Conservation (phyloP, 202 grass and related monocot species). For the Digitaria exilis region DNA sequence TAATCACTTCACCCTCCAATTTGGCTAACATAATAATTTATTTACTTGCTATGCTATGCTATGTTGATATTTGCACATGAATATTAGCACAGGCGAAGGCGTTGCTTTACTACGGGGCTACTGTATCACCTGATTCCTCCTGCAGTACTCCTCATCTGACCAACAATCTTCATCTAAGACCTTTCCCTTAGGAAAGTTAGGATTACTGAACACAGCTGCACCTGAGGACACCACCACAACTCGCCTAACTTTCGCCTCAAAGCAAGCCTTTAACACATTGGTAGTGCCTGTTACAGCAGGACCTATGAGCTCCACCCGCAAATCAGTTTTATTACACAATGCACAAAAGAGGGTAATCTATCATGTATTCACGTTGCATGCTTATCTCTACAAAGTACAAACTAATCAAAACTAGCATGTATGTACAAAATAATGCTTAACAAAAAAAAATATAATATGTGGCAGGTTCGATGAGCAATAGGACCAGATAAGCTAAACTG, state of each 20-base stretch:
- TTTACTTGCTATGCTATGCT: not conserved
- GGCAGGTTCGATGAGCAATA: not conserved
- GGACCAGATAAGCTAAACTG: not conserved
- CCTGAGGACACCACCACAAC: conserved; percentile 63
- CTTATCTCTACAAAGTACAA: not conserved
- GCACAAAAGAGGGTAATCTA: not conserved
- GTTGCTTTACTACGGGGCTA: not conserved
- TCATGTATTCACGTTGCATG: not conserved
- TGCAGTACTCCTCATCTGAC: conserved; percentile 66
- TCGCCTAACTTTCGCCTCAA: conserved; percentile 63
- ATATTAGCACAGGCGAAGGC: not conserved
- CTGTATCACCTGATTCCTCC: conserved; percentile 54
- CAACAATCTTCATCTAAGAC: conserved; percentile 60
- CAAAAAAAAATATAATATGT: not conserved
- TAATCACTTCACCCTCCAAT: not conserved
- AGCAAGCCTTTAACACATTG: conserved; percentile 66
- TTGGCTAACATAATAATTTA: not conserved
- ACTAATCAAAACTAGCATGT: not conserved
- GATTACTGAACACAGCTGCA: conserved; percentile 36
- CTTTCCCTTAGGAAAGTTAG: conserved; percentile 59
- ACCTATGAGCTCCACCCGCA: conserved; percentile 55
- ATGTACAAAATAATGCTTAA: not conserved
- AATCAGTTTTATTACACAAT: not conserved
- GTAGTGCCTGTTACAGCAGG: conserved; percentile 67
- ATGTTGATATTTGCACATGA: not conserved